phyloP scores from a whole-genome alignment of 495 filamentous ascomycete species.

The Terfezia claveryi region DNA sequence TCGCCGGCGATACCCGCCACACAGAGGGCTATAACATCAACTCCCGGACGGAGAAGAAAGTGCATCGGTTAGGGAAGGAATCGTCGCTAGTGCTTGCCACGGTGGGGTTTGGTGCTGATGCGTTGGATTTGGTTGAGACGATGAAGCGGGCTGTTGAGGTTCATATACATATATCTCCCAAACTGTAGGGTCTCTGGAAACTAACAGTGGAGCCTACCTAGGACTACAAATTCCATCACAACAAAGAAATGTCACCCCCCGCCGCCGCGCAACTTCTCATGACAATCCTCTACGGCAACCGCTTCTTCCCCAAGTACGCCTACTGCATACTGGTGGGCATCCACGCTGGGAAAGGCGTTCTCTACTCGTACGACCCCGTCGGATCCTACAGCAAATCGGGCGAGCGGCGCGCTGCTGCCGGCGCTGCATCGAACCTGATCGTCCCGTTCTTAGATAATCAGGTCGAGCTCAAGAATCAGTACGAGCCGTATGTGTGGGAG shows the following conservation, averaged over 20 bases:
- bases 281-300: conserved; percentile 86
- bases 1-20: conserved; percentile 88
- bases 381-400: conserved; percentile 66
- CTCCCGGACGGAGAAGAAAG: conserved; percentile 76
- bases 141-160: conserved; percentile 20
- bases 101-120: conserved; percentile 88
- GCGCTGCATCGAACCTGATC: conserved; percentile 87
- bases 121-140: conserved; percentile 17
- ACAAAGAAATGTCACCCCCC: conserved; percentile 50
- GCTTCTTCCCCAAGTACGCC: conserved; percentile 97
- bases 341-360: conserved; percentile 70
- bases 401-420: conserved; percentile 84
- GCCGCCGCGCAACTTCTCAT: conserved; percentile 83
- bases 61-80: conserved; percentile 85
- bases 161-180: not conserved
- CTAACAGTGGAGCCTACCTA: not conserved
- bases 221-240: conserved; percentile 21
- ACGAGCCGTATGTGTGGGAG: conserved; percentile 54
- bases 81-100: conserved; percentile 70
- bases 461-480: conserved; percentile 99
- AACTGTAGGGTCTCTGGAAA: too few species aligned
- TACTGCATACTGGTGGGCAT: conserved; percentile 79
- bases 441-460: conserved; percentile 99
- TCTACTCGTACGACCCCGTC: conserved; percentile 95
- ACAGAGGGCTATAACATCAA: conserved; percentile 98